Evolutionary conservation across 2,329 filamentous ascomycete species (phyloP).

Genomic region (Oidium heveae): DNA sequence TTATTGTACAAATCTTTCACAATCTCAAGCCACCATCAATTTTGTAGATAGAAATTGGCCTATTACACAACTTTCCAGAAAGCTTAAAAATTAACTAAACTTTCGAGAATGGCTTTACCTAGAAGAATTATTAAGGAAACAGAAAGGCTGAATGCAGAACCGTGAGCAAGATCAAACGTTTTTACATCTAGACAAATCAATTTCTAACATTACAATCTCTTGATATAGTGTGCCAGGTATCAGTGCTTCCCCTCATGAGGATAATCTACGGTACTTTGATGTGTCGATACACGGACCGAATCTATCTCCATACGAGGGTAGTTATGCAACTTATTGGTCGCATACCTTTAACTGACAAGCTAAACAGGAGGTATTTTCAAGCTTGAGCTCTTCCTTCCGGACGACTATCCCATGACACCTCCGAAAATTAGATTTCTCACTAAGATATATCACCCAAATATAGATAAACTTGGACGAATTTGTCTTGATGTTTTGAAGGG

Average conservation of each 20-base stretch:
- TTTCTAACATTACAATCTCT: not conserved
- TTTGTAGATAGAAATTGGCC: not conserved
- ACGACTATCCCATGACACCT: conserved; percentile 97
- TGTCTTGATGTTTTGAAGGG: conserved; percentile 95
- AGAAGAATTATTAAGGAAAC: conserved; percentile 99
- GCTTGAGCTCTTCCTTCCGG: conserved; percentile 87
- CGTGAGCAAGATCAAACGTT: conserved; percentile 30
- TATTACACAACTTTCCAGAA: not conserved
- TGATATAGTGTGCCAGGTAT: conserved; percentile 65
- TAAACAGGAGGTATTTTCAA: conserved; percentile 54
- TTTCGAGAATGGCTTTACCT: conserved; percentile 35
- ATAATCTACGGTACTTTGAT: conserved; percentile 95
- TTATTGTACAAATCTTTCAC: not conserved
- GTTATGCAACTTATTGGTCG: conserved; percentile 4
- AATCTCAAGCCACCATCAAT: not conserved
- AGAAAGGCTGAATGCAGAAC: conserved; percentile 85
- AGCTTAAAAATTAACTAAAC: no score
- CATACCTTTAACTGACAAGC: no score
- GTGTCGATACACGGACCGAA: conserved; percentile 84
- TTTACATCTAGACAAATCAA: not conserved
- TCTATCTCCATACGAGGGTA: conserved; percentile 87
- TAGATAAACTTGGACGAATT: conserved; percentile 90
- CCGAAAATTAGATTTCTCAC: conserved; percentile 97
- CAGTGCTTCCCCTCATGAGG: conserved; percentile 82
- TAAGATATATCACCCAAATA: conserved; percentile 98